Base-by-base conservation (phyloP, 805 yeast species). In the Candida michaelii region DNA sequence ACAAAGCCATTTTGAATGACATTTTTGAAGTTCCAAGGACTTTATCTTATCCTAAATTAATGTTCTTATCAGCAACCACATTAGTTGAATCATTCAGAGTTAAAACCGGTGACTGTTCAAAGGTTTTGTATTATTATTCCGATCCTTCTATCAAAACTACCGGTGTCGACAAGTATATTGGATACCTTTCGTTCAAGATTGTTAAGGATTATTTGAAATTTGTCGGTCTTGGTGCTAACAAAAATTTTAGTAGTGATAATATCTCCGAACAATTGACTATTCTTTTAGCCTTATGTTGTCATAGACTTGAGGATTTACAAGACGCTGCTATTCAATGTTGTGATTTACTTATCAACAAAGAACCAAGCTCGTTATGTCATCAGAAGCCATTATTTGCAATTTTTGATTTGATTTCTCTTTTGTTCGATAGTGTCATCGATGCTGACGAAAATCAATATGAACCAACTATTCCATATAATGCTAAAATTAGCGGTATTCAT, bases 31-130 rank as follows among this genome's bases (percentile, higher is more conserved):
- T 77, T 25, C 81, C 76, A 44, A 60, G 82, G 30, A 58, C 63
- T 11, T 53, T 85, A 40, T 80, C 93, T 0, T 78, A 82, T 50
- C 83, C 95, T 4, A 87, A 87, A 53, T 70, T 87, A 49, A 86
- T 91, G 86, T 93, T 93, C 59, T 66, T 93, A 51, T 82, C 96
- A 0, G 85, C 98, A 0, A 74, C 95, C 0, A 70, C 84, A 3
- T 74, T 89, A 43, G 72, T 91, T 27, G 99, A 93, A 66, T 71
- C 80, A 14, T 69, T 89, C 39, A 74, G 99, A 45, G 86, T 86
- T 15, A 79, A 76, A 40, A 72, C 84, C 7, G 98, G 97, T 11
- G 83, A 84, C 49, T 85, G 96, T 50, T 82, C 95, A 0, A 80
- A 82, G n/a, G 69, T 81, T 27, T 73, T 91, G 41, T 73, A 75